Evolutionary conservation across 176 grass and related monocot genomes (phyloP), one percentile per base, ranked within the genome.

Genomic region (Rhynchospora tenuis): DNA sequence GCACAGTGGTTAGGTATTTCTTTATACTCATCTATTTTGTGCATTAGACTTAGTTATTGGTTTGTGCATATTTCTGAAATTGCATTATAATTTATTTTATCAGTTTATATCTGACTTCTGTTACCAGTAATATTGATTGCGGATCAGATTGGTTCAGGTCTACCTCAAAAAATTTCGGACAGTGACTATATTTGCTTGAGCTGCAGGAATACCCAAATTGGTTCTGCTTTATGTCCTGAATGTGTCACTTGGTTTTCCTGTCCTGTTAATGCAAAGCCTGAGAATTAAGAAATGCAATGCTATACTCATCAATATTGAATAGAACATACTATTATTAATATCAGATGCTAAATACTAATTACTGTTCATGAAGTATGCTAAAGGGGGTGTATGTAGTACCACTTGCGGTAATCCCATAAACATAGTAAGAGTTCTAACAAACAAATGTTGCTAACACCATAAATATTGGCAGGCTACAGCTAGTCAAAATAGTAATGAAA

Each of bases 1-100:
- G 85, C 92, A n/a, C 95, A 95, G 27, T 94, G 92, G 95, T 67
- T 98, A 84, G 95, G 95, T 98, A 98, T 65, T 74, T 27, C 12
- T 89, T 55, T 45, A 17, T 65, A 22, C 23, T 33, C 4, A 38
- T 64, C 22, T 19, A 65, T 54, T 84, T 71, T 62, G 33, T 87
- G 3, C 47, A 29, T n/a, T 29, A n/a, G n/a, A n/a, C n/a, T n/a
- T n/a, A 52, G 16, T 10, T 7, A 43, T 6, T 69, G 65, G 29
- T 61, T 61, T 61, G 20, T 23, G 20, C 11, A 61, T 43, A 43
- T n/a, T n/a, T 69, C 0, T 0, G 65, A 69, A 44, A 28, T 31
- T 64, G 42, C 20, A 47, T 47, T 72, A 45, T 72, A 44, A 72
- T 48, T 23, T 46, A 72, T 72, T 72, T 72, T 17, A 72, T 47